Evolutionary conservation across 2,329 filamentous ascomycete genomes (phyloP), one percentile per base, ranked within the genome.

Genomic region (Pseudogymnoascus sp.): DNA sequence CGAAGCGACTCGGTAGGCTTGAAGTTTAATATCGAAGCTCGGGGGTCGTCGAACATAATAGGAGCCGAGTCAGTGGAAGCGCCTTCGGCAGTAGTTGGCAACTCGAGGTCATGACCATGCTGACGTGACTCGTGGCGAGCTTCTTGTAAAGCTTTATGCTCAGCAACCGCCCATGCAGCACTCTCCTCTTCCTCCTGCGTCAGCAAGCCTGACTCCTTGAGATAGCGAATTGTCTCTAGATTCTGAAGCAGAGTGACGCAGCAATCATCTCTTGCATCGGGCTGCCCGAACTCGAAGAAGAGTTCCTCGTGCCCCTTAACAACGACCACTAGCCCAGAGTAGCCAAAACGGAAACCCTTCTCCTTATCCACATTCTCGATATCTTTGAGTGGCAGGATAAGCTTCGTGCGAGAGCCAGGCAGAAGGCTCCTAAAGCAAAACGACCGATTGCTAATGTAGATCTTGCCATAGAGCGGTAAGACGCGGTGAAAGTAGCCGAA

Each of bases 301-400:
- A 99, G 77, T 73, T 97, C 94, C 72, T 97, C 94, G 64, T 97
- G 91, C 0, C 92, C 94, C 60, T 89, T 86, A 65, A 99, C 95
- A 4, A 96, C 89, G n/a, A 97, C 79, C 0, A 96, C 91, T 39
- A 99, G 81, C 4, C 92, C 94, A 18, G 90, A 88, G 67, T 96
- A 97, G 6, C 91, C 90, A 68, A 96, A 89, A 1, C 92, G 85
- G 70, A 97, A 97, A 0, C 94, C 93, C 69, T 94, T 96, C 73
- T 97, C 92, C 74, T 96, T 97, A 68, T 93, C 87, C 6, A 91
- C 90, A 64, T 91, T 97, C 72, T 97, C 90, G 58, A 97, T 88
- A 68, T 97, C 92, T 68, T 86, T 91, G 60, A 97, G 79, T 0
- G 94, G 93, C 0, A 97, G 80, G 60, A 97, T 92, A 66, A 97